phyloP scores from a whole-genome alignment of 2,329 filamentous ascomycete genomes.

The Didymella keratinophila region DNA sequence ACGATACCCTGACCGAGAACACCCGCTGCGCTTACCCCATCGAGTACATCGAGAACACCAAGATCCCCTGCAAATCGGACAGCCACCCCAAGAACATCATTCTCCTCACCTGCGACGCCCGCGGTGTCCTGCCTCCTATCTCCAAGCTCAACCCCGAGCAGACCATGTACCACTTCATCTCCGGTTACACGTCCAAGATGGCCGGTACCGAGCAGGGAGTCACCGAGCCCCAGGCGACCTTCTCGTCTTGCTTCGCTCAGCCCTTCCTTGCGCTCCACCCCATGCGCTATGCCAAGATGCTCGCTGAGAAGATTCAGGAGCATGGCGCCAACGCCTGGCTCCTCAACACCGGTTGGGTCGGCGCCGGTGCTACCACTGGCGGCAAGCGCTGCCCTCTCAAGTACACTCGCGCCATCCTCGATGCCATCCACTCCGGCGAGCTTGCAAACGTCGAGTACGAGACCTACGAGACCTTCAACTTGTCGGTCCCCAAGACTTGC shows the following conservation, averaged over 20 bases:
- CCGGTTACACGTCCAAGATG: slow-evolving; percentile 99
- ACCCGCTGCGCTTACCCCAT: slow-evolving; percentile 98
- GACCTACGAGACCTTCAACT: slow-evolving; percentile 95
- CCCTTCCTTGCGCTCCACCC: slow-evolving; percentile 98
- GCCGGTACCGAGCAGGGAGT: slow-evolving; percentile 97
- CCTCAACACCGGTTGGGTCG: slow-evolving; percentile 97
- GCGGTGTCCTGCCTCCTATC: slow-evolving; percentile 96
- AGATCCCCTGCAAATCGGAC: slow-evolving; percentile 90
- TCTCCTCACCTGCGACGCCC: slow-evolving; percentile 95
- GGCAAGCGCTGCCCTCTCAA: slow-evolving; percentile 95
- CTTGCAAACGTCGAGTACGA: slow-evolving; percentile 94
- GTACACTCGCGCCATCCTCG: slow-evolving; percentile 97
- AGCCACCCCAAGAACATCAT: slow-evolving; percentile 97
- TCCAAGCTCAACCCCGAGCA: slow-evolving; percentile 94
- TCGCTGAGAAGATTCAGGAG: slow-evolving; percentile 95
- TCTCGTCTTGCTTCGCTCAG: slow-evolving; percentile 99
- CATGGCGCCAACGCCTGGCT: slow-evolving; percentile 98
- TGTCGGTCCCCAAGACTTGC: slow-evolving; percentile 92
- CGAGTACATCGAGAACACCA: slow-evolving; percentile 98
- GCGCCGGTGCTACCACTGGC: slow-evolving; percentile 86
- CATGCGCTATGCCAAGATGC: slow-evolving; percentile 98
- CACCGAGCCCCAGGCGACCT: slow-evolving; percentile 96
- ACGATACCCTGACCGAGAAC: slow-evolving; percentile 95
- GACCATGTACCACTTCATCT: slow-evolving; percentile 99
- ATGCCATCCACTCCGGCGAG: slow-evolving; percentile 96